Evolutionary conservation across 2,329 filamentous ascomycete genomes (phyloP).

Genomic region (Trichoderma asperellum): DNA sequence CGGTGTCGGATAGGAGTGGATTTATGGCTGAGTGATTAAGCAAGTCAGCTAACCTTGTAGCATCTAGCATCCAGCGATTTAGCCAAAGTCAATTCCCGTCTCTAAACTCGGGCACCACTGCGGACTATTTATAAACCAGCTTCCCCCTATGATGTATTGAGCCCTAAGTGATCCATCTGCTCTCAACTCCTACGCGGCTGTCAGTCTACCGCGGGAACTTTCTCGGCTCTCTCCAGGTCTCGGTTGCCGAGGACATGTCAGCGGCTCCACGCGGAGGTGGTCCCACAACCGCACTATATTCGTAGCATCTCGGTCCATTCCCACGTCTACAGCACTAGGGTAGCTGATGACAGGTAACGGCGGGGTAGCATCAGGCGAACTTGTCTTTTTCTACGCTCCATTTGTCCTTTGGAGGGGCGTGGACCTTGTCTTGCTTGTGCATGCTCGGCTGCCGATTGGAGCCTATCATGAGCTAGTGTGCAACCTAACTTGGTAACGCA

Average conservation of each 20-base stretch:
- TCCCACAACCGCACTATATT: neutral
- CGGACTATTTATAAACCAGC: slow-evolving; percentile 13
- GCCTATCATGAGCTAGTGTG: slow-evolving; percentile 26
- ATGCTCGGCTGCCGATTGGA: neutral
- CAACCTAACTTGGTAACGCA: slow-evolving; percentile 28
- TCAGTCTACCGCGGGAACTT: neutral
- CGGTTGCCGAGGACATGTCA: slow-evolving; percentile 18
- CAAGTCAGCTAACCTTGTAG: neutral
- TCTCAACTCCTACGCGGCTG: neutral
- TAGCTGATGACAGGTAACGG: slow-evolving; percentile 5
- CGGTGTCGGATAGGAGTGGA: neutral
- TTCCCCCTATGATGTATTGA: neutral
- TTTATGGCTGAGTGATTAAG: slow-evolving; percentile 6
- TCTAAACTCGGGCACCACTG: neutral
- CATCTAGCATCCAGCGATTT: slow-evolving; percentile 1
- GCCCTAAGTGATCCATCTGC: neutral
- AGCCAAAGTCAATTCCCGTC: neutral
- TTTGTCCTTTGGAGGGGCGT: slow-evolving; percentile 17
- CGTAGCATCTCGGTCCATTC: neutral
- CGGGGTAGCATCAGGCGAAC: slow-evolving; percentile 9
- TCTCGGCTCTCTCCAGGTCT: neutral
- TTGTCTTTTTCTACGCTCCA: neutral
- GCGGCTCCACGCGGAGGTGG: slow-evolving; percentile 13
- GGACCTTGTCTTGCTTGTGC: neutral
- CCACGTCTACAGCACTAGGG: neutral